These are phyloP conservation scores for Exophiala sideris DNA, from an alignment of 2,329 filamentous ascomycete species.

Conservation along the genomic window DNA sequence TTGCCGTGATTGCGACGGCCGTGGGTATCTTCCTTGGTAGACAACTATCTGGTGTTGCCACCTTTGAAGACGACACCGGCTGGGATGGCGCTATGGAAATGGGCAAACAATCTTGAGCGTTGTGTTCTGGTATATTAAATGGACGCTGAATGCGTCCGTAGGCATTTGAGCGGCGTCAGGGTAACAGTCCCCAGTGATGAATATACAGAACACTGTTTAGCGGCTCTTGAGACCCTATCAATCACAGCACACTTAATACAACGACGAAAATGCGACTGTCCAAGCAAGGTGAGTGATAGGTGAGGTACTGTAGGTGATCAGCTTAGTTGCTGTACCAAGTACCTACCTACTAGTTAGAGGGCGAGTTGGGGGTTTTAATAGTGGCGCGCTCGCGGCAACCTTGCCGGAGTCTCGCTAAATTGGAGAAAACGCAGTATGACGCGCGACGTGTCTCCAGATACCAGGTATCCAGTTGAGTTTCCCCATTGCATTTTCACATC, in stretches of 20 bases:
- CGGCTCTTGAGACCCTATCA: too few relatives aligned
- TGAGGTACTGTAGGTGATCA: too few relatives aligned
- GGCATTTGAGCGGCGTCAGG: background rate
- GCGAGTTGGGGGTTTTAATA: too few relatives aligned
- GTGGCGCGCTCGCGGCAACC: background rate
- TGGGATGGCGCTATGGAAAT: slow-evolving; percentile 64
- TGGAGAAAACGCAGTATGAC: too few relatives aligned
- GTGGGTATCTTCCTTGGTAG: slow-evolving; percentile 71
- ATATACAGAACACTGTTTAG: too few relatives aligned
- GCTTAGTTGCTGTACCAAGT: background rate
- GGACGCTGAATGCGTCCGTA: background rate
- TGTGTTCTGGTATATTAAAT: background rate
- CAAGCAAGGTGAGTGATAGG: too few relatives aligned
- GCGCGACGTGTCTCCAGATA: too few relatives aligned
- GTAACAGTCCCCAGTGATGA: background rate
- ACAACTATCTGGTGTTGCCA: slow-evolving; percentile 51
- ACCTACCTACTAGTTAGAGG: background rate
- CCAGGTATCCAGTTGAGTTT: too few relatives aligned
- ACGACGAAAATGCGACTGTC: too few relatives aligned
- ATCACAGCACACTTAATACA: too few relatives aligned
- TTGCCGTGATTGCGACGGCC: slow-evolving; percentile 63
- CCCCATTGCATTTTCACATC: too few relatives aligned
- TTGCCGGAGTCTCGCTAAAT: background rate
- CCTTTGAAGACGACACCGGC: slow-evolving; percentile 53
- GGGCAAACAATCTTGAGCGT: slow-evolving; percentile 60